These are phyloP conservation scores for Globisporangium polare DNA, from an alignment of 352 stramenopile genomes.

Conservation along the genomic window DNA sequence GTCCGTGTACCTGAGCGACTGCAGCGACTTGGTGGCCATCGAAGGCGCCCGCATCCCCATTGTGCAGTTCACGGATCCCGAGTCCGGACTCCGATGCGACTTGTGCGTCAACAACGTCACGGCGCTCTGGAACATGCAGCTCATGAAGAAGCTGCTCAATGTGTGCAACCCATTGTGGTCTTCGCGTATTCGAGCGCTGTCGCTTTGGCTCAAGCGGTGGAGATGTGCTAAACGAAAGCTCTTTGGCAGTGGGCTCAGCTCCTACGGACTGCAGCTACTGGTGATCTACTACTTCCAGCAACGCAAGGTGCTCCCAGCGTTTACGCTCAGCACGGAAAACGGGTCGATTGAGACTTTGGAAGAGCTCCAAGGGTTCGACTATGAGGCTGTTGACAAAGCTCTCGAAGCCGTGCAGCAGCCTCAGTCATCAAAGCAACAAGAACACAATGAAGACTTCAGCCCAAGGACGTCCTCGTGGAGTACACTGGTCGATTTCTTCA, in stretches of 20 bases:
- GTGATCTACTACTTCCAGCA: slow-evolving; percentile 69
- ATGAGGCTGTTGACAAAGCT: slow-evolving; percentile 18
- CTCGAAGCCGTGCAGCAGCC: slow-evolving; percentile 8
- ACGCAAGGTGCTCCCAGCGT: slow-evolving; percentile 30
- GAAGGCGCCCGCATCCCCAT: slow-evolving; percentile 64
- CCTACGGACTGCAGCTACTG: slow-evolving; percentile 68
- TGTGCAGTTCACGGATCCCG: slow-evolving; percentile 47
- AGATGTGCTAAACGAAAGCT: slow-evolving; percentile 26
- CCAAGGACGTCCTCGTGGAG: slow-evolving; percentile 21
- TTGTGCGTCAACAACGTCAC: slow-evolving; percentile 82
- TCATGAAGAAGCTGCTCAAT: slow-evolving; percentile 37
- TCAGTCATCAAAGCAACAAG: background rate
- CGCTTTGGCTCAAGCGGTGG: slow-evolving; percentile 60
- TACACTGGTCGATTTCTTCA: slow-evolving; percentile 62
- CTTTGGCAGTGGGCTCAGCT: slow-evolving; percentile 42
- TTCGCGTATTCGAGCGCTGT: background rate
- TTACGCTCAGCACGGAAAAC: slow-evolving; percentile 32
- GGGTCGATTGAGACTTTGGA: slow-evolving; percentile 19
- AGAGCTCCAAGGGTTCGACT: slow-evolving; percentile 19
- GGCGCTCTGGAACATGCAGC: slow-evolving; percentile 75
- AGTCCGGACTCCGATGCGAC: slow-evolving; percentile 45
- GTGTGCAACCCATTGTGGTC: background rate
- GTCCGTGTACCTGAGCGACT: slow-evolving; percentile 40
- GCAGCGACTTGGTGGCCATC: slow-evolving; percentile 26
- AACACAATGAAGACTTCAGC: background rate